Evolutionary conservation across 805 yeast species (phyloP), one percentile per base, ranked within the genome.

Genomic region (Candida tammaniensis): DNA sequence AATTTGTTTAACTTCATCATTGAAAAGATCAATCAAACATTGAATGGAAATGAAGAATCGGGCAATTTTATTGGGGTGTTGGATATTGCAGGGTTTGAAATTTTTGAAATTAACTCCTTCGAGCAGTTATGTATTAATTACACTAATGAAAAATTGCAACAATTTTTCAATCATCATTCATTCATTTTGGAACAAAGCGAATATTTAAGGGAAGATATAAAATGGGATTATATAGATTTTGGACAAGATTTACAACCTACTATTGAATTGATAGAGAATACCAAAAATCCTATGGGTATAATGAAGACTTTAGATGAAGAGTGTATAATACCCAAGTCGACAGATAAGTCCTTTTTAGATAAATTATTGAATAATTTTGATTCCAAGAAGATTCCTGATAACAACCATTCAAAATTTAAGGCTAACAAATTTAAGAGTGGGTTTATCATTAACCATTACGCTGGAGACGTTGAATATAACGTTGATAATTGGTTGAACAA

Each of bases 231-330:
- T 47, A 82, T 91, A 31, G 98, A 93, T 55, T 93, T 88, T 61
- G 98, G 98, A 11, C 84, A 82, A 41, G 97, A 93, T 56, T 68
- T 93, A 36, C 96, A 91, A 54, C 94, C 94, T 17, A 91, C 98
- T 0, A 93, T 93, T 32, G 95, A 89, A 48, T 67, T 93, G 36
- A 89, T 93, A 34, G 98, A 93, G 60, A 74, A 80, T 55, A 62
- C 48, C 51, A 68, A 72, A 42, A 16, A 38, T 7, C 45, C 48
- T 9, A 74, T 87, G 59, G 96, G 97, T 33, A 72, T 93, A 11
- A 76, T 93, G 37, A 82, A 95, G 9, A 72, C 89, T 16, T 68
- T 93, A 30, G 95, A 93, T 54, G 99, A 93, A 58, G 98, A 93
- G 54, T 91, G 97, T 44, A 84, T 93, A 17, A 82, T 93, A 57